These are phyloP conservation scores for Tulasnella sp. DNA, from an alignment of 768 basidiomycete genomes.

Conservation along the genomic window DNA sequence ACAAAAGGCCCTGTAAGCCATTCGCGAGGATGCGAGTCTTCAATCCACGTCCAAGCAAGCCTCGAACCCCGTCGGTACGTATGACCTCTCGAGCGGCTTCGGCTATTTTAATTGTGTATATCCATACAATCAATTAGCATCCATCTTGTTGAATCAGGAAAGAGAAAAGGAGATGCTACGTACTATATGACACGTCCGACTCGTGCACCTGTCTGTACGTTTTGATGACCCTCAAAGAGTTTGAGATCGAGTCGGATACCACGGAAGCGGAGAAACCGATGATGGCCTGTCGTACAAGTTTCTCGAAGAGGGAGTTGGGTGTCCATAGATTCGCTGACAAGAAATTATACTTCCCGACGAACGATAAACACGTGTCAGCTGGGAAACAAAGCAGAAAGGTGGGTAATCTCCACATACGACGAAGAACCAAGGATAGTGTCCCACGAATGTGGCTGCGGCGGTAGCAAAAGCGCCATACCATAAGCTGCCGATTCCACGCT, in stretches of 20 bases:
- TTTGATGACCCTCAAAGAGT: conserved; percentile 41
- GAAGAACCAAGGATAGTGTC: conserved; percentile 84
- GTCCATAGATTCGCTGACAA: conserved; percentile 53
- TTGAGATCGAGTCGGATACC: conserved; percentile 67
- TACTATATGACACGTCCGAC: conserved; percentile 62
- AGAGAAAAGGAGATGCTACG: conserved; percentile 17
- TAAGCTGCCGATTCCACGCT: conserved; percentile 62
- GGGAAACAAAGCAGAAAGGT: neutral
- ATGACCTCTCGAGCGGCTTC: conserved; percentile 72
- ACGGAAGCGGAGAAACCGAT: conserved; percentile 87
- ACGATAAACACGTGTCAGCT: no score
- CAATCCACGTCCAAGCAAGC: conserved; percentile 80
- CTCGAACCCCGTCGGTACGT: conserved; percentile 59
- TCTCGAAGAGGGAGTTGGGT: conserved; percentile 42
- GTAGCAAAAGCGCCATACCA: conserved; percentile 93
- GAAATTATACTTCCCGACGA: conserved; percentile 50
- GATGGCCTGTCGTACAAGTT: conserved; percentile 69
- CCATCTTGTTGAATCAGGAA: neutral
- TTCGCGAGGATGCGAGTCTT: conserved; percentile 85
- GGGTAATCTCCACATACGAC: conserved; percentile 28
- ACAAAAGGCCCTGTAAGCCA: conserved; percentile 85
- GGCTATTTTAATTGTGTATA: conserved; percentile 20
- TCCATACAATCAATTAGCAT: neutral
- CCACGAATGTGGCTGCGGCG: conserved; percentile 87
- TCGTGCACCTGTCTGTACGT: conserved; percentile 91